These are phyloP conservation scores for Paramecium pentaurelia DNA, from an alignment of 73 alveolate species.

Conservation along the genomic window DNA sequence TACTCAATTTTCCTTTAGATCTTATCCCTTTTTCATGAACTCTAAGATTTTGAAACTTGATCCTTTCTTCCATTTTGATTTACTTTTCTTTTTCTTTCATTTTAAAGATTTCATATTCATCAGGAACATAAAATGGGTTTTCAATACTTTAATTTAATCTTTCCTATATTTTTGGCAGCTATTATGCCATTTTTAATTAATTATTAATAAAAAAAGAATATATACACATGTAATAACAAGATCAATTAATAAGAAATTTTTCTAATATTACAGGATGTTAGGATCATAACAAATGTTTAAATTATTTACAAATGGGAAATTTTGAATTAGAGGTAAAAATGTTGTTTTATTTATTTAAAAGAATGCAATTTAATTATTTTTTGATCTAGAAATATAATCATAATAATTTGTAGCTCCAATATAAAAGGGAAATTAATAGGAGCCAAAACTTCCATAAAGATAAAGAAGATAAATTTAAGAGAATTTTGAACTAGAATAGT, in stretches of 20 bases:
- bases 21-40: conserved; percentile 53
- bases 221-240: not conserved
- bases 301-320: not conserved
- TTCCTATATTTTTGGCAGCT: not conserved
- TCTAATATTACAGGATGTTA: not conserved
- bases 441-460: not conserved
- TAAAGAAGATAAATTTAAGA: not conserved
- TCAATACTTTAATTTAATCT: not conserved
- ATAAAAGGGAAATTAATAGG: not conserved
- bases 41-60: conserved; percentile 28
- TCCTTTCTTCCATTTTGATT: conserved; percentile 43
- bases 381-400: not conserved
- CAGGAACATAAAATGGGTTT: conserved; percentile 61
- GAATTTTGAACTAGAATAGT: not conserved
- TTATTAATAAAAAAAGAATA: not conserved
- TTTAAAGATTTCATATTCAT: conserved; percentile 59
- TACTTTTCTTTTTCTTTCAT: conserved; percentile 60
- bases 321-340: not conserved
- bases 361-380: not conserved
- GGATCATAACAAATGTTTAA: not conserved
- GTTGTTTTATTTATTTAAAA: not conserved
- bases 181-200: not conserved
- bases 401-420: not conserved
- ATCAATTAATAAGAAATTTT: not conserved
- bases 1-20: conserved; percentile 49